Evolutionary conservation across 2,329 filamentous ascomycete genomes (phyloP).

Genomic region (Boeremia lycopersici): DNA sequence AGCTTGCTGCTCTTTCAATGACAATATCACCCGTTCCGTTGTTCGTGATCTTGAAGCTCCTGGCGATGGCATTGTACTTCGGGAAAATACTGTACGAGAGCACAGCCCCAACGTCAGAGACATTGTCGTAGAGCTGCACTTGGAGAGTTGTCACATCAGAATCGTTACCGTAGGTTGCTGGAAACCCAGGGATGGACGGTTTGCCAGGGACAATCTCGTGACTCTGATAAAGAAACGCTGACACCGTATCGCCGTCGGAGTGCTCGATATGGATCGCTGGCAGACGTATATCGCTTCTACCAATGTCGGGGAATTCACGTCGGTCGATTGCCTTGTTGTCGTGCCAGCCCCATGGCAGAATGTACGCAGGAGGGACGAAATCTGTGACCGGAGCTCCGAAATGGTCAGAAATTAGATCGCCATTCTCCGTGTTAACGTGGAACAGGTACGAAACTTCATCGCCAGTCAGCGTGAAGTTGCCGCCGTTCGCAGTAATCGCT

Average conservation of each 20-base stretch:
- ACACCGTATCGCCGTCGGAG: conserved; percentile 63
- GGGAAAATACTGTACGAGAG: conserved; percentile 70
- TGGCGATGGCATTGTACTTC: conserved; percentile 63
- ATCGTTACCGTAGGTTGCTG: conserved; percentile 63
- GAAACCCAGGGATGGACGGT: conserved; percentile 61
- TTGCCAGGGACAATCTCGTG: conserved; percentile 64
- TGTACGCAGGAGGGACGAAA: conserved; percentile 52
- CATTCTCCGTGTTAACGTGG: conserved; percentile 62
- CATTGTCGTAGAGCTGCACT: conserved; percentile 64
- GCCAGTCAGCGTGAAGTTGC: conserved; percentile 63
- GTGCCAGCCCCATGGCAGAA: conserved; percentile 60
- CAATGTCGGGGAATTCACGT: conserved; percentile 68
- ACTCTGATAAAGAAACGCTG: conserved; percentile 63
- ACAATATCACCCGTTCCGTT: conserved; percentile 59
- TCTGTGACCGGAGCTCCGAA: conserved; percentile 64
- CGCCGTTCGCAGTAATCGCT: conserved; percentile 61
- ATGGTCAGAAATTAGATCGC: conserved; percentile 66
- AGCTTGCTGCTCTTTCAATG: conserved; percentile 64
- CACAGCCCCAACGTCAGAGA: conserved; percentile 63
- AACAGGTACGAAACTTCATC: conserved; percentile 66
- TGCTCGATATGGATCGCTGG: conserved; percentile 68
- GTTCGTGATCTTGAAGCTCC: conserved; percentile 68
- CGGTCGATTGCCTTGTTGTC: conserved; percentile 57
- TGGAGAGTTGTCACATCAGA: conserved; percentile 64
- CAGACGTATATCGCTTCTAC: conserved; percentile 66